These are phyloP conservation scores for Diaporthe nobilis DNA, from an alignment of 2,329 filamentous ascomycete species.

Conservation along the genomic window DNA sequence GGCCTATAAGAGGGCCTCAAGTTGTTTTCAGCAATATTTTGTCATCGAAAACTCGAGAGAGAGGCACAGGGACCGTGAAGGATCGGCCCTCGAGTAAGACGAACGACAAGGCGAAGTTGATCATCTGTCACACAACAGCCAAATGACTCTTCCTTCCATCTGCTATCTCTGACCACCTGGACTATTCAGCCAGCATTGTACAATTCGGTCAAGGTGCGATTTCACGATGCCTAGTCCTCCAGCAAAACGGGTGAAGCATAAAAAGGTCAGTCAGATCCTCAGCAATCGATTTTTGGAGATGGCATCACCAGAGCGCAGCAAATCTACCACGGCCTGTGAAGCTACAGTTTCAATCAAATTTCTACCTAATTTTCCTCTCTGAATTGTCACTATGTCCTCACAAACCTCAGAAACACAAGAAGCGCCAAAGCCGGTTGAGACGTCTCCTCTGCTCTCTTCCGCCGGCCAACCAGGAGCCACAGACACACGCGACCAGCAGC, in stretches of 20 bases:
- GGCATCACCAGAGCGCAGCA: background rate
- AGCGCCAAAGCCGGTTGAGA: constrained; percentile 6
- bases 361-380: background rate
- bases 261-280: background rate
- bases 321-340: background rate
- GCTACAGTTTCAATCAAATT: background rate
- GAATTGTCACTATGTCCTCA: constrained; percentile 9
- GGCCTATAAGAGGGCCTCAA: background rate
- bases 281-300: background rate
- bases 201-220: background rate
- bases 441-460: constrained; percentile 17
- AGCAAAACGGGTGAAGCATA: background rate
- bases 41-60: background rate
- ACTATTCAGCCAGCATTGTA: background rate
- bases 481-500: constrained; percentile 3
- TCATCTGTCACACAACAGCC: constrained; percentile 19
- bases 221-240: background rate
- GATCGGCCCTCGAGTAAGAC: constrained; percentile 29
- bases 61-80: constrained; percentile 8
- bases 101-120: constrained; percentile 23
- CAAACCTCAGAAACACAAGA: constrained; percentile 1
- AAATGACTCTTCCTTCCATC: constrained; percentile 24
- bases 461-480: background rate
- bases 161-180: background rate
- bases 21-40: background rate